Evolutionary conservation across 257 asterid genomes (phyloP).

Genomic region (Nicotiana knightiana): DNA sequence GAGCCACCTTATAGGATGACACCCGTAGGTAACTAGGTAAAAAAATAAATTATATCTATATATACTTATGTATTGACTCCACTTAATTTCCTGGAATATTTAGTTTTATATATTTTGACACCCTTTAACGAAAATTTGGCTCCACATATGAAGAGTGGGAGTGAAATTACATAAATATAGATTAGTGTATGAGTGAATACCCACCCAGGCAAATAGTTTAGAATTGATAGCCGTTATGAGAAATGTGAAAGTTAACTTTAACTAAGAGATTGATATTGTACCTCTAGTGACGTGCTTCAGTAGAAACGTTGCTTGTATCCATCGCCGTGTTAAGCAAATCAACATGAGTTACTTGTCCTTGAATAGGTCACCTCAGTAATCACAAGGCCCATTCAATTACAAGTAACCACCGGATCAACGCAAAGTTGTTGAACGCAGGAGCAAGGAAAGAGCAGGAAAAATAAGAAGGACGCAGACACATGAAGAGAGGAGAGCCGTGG

Average conservation of each 20-base stretch:
- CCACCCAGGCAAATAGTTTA: not conserved
- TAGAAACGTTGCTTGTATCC: not conserved
- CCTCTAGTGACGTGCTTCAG: not conserved
- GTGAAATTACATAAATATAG: not conserved
- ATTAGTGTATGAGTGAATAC: too few species aligned
- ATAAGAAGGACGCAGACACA: not conserved
- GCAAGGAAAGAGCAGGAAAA: not conserved
- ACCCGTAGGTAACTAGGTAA: too few species aligned
- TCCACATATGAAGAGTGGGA: not conserved
- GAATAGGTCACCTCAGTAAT: not conserved
- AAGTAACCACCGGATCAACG: not conserved
- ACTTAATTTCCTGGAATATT: too few species aligned
- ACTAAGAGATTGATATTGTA: not conserved
- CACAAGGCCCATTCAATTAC: not conserved
- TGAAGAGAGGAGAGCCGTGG: not conserved
- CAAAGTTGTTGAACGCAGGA: not conserved
- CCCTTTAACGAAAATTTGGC: too few species aligned
- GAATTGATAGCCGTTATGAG: not conserved
- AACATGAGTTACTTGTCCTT: not conserved
- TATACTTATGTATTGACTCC: too few species aligned
- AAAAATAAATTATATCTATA: too few species aligned
- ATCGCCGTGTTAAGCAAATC: not conserved
- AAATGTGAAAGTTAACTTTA: not conserved
- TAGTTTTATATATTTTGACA: too few species aligned
- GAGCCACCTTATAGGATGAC: too few species aligned